A percentile compares a stretch with the other conserved stretches of the same genome.
Conservation (phyloP, 768 basidiomycete genomes). For the Trametes villosa region DNA sequence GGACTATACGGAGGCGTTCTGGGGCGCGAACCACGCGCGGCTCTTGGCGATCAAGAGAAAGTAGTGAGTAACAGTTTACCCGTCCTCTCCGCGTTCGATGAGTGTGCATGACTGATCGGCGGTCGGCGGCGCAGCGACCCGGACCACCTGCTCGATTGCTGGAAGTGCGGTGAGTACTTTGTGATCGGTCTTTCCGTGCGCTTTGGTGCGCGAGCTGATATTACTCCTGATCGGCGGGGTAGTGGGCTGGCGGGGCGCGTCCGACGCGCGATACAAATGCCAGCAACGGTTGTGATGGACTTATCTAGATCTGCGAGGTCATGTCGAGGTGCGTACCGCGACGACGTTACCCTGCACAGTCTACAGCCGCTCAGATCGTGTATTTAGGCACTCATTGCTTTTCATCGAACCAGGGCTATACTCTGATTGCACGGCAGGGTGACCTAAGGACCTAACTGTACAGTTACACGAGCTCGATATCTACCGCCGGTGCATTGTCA, state of each 20-base stretch:
- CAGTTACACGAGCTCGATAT: too few relatives aligned
- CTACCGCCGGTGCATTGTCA: too few relatives aligned
- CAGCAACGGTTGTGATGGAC: neutral
- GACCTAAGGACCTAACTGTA: too few relatives aligned
- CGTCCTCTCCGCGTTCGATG: too few relatives aligned
- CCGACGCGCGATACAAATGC: neutral
- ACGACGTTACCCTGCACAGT: too few relatives aligned
- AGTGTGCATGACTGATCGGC: neutral
- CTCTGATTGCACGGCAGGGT: too few relatives aligned
- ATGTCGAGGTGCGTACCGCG: too few relatives aligned
- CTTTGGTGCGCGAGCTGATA: neutral
- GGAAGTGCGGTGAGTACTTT: conserved; percentile 12
- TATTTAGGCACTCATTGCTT: too few relatives aligned
- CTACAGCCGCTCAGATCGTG: too few relatives aligned
- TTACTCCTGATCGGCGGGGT: neutral
- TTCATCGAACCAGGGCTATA: too few relatives aligned
- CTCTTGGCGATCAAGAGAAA: conserved; percentile 7
- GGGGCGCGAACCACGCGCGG: conserved; percentile 1
- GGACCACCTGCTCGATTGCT: conserved; percentile 11
- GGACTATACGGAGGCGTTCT: conserved; percentile 3
- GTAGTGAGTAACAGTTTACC: too few relatives aligned
- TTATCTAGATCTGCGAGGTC: too few relatives aligned
- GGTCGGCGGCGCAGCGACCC: conserved; percentile 1
- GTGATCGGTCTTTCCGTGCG: neutral
- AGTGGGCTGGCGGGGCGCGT: neutral